Percentiles rank a stretch among this genome's conserved stretches.
phyloP scores from a whole-genome alignment of 1,139 yeast genomes.

The Protomyces inundatus region DNA sequence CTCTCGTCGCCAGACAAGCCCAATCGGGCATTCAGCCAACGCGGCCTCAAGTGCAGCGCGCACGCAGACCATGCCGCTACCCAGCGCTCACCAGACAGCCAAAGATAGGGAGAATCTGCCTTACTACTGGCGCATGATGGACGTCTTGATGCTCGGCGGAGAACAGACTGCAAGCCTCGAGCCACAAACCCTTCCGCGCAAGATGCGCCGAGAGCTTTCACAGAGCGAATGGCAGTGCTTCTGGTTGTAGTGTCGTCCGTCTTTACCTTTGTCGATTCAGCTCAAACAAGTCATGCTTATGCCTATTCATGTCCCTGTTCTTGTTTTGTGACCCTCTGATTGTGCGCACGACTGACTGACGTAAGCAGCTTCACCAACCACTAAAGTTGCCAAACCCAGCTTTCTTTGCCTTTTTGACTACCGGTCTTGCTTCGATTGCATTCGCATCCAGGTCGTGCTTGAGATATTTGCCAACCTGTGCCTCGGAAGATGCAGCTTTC shows the following conservation, averaged over 20 bases:
- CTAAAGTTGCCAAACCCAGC: not conserved
- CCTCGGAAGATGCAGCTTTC: not conserved
- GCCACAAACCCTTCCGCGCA: not conserved
- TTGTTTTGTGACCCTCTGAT: too few relatives aligned
- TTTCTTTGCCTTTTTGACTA: not conserved
- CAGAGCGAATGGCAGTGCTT: not conserved
- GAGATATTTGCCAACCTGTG: not conserved
- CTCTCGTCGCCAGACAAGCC: too few relatives aligned
- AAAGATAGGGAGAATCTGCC: not conserved
- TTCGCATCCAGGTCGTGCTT: not conserved
- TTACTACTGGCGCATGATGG: not conserved
- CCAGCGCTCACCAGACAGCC: too few relatives aligned
- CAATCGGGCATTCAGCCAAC: too few relatives aligned
- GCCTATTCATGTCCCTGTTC: too few relatives aligned
- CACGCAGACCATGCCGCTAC: not conserved
- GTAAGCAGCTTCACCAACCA: not conserved
- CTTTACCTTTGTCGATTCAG: not conserved
- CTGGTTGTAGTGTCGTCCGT: not conserved
- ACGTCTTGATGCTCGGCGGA: not conserved
- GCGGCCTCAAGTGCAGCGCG: not conserved
- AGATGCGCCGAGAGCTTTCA: not conserved
- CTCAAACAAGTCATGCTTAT: too few relatives aligned
- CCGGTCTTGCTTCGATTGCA: not conserved
- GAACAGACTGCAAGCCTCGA: not conserved
- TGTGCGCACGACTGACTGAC: too few relatives aligned